Percentiles rank a stretch among this genome's conserved stretches.
Conservation (phyloP, 768 basidiomycete species). For the Lyophyllum decastes region DNA sequence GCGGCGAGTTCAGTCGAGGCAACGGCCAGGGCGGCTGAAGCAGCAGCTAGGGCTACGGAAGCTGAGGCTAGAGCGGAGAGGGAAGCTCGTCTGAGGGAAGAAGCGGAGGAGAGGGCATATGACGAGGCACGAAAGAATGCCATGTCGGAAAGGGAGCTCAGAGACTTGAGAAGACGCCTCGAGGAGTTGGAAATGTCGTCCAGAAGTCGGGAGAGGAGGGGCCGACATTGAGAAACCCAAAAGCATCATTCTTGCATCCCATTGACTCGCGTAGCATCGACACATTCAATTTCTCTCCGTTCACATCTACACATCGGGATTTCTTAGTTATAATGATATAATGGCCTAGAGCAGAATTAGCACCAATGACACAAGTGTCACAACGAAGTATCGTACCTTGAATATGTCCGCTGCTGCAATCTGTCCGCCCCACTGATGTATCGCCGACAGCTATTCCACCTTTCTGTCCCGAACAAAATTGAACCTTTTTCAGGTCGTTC, state of each 20-base stretch:
- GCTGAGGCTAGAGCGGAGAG: constrained; percentile 14
- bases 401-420: too few species aligned
- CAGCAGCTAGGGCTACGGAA: constrained; percentile 8
- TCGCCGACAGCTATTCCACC: too few species aligned
- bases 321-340: not conserved
- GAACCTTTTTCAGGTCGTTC: too few species aligned
- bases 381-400: too few species aligned
- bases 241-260: not conserved
- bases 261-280: not conserved
- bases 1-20: constrained; percentile 9
- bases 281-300: not conserved
- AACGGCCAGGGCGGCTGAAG: constrained; percentile 10
- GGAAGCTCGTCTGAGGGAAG: constrained; percentile 13
- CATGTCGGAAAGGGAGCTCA: constrained; percentile 12
- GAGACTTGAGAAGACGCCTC: constrained; percentile 10
- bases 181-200: constrained; percentile 11
- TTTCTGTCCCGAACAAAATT: too few species aligned
- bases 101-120: constrained; percentile 15
- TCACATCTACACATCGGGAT: constrained; percentile 1
- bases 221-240: not conserved
- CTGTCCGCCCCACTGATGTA: too few species aligned
- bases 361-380: not conserved
- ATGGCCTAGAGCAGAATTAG: not conserved
- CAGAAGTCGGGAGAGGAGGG: not conserved
- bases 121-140: constrained; percentile 13